Evolutionary conservation across 345 rosid genomes (phyloP).

Genomic region (Bruguiera sexangula): DNA sequence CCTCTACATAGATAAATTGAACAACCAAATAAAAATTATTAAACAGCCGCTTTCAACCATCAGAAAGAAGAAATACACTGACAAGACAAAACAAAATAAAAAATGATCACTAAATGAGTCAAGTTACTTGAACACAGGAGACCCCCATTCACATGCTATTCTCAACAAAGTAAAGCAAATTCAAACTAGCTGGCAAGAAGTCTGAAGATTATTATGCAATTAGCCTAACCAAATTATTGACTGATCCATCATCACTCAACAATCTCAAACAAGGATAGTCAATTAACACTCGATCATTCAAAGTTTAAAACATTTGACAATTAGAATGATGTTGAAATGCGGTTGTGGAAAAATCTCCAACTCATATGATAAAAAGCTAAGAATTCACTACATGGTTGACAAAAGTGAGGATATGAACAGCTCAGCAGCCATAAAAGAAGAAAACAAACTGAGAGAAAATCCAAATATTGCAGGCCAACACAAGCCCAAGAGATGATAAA

Average conservation of each 20-base stretch:
- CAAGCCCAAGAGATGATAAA: too few species aligned
- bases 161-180: neutral
- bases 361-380: too few species aligned
- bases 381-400: too few species aligned
- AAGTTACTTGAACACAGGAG: too few species aligned
- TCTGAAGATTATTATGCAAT: neutral
- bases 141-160: neutral
- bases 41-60: neutral
- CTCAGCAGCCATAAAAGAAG: too few species aligned
- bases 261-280: neutral
- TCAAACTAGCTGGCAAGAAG: neutral
- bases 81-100: neutral
- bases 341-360: too few species aligned
- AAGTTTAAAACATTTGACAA: neutral
- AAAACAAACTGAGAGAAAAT: too few species aligned
- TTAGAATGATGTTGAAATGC: neutral
- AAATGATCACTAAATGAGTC: neutral
- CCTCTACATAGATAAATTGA: conserved; percentile 38
- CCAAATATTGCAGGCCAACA: too few species aligned
- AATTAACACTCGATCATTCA: neutral
- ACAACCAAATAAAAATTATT: conserved; percentile 3
- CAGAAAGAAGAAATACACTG: neutral
- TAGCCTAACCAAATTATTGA: neutral
- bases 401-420: too few species aligned
- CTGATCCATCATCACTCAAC: neutral